Conservation (phyloP, 352 stramenopile genomes). For the Aphanomyces euteiches region DNA sequence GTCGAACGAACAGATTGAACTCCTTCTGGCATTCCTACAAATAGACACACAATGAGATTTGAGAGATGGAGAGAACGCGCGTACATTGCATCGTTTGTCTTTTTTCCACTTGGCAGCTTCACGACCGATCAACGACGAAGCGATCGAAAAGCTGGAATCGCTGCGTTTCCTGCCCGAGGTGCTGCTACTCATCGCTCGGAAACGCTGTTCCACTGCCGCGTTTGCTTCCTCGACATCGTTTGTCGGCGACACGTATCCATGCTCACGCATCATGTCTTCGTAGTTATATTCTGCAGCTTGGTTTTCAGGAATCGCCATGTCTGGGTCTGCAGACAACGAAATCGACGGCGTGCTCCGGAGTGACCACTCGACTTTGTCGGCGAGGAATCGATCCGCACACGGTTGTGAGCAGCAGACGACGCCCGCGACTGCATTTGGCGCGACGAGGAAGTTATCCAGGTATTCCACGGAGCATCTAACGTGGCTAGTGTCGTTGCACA, state of each 20-base stretch:
- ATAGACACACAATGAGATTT: neutral
- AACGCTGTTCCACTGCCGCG: constrained; percentile 11
- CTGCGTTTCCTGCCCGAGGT: constrained; percentile 2
- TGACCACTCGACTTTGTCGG: neutral
- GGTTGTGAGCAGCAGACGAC: neutral
- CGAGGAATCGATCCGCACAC: neutral
- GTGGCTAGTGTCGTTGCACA: neutral
- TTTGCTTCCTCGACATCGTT: constrained; percentile 25
- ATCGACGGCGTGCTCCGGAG: too few relatives aligned
- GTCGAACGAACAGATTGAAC: constrained; percentile 64
- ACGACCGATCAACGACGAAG: constrained; percentile 6
- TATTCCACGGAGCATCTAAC: neutral
- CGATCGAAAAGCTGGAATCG: constrained; percentile 25
- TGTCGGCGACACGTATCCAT: constrained; percentile 4
- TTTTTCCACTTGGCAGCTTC: constrained; percentile 58
- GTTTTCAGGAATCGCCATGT: constrained; percentile 23
- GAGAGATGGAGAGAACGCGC: neutral
- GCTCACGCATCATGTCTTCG: constrained; percentile 26
- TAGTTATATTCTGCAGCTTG: constrained; percentile 20
- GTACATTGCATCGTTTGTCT: constrained; percentile 48
- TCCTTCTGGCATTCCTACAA: constrained; percentile 54
- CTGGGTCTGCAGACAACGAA: constrained; percentile 10
- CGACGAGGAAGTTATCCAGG: constrained; percentile 2
- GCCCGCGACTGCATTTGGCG: neutral
- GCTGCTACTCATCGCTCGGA: constrained; percentile 17